These are phyloP conservation scores for Tetrapisispora pingtungensis DNA, from an alignment of 805 yeast genomes.

Conservation along the genomic window DNA sequence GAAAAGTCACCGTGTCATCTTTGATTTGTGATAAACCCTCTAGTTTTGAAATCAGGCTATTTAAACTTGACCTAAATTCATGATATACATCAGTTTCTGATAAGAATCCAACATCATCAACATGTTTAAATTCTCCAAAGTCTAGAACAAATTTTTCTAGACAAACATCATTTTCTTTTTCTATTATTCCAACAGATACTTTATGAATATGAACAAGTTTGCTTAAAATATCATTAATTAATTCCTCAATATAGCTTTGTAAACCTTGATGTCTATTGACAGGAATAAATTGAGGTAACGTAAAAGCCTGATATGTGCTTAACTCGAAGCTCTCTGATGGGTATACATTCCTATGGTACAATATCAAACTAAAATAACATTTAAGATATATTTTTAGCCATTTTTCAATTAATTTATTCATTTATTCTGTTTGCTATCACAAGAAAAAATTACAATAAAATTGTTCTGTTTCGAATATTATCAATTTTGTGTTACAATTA, in stretches of 20 bases:
- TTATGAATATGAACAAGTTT: conserved; percentile 19
- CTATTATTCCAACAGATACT: conserved; percentile 17
- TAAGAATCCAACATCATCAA: conserved; percentile 9
- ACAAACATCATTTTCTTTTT: conserved; percentile 13
- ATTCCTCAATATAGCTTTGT: conserved; percentile 30
- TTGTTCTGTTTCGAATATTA: no score
- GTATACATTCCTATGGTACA: conserved; percentile 31
- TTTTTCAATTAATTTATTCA: conserved; percentile 8
- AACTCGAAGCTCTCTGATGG: conserved; percentile 29
- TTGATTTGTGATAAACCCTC: conserved; percentile 17
- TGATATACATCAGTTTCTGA: conserved; percentile 24
- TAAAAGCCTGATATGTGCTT: conserved; percentile 33
- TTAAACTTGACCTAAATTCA: conserved; percentile 26
- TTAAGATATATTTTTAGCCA: conserved; percentile 28
- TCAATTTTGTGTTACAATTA: no score
- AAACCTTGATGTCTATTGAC: conserved; percentile 39
- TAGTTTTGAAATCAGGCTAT: conserved; percentile 19
- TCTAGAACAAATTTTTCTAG: conserved; percentile 25
- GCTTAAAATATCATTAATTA: conserved; percentile 20
- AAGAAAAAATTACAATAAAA: no score
- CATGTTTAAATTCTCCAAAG: conserved; percentile 25
- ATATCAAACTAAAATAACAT: conserved; percentile 30
- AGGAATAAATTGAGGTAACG: conserved; percentile 32
- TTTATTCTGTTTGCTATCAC: neutral
- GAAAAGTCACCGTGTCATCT: conserved; percentile 22